Base-by-base conservation (phyloP, 2,329 filamentous ascomycete genomes). In the Colletotrichum filicis region DNA sequence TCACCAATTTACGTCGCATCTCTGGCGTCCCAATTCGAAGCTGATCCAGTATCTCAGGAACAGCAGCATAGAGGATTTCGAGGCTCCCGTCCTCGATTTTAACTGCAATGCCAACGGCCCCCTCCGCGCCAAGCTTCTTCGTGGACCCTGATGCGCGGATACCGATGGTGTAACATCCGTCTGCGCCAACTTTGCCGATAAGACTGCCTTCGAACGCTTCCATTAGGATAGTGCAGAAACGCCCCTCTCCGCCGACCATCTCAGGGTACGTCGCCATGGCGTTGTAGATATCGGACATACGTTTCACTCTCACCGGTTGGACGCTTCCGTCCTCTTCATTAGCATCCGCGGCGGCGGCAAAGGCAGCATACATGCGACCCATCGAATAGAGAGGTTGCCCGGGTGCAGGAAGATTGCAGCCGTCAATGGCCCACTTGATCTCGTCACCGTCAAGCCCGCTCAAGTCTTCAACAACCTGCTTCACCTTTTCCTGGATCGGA, bases 71-170 rank as follows among this genome's bases (percentile, higher is more conserved):
- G 2, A 88, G 77, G 1, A 86, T 81, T 5, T 79, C 79, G 1
- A 84, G 73, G 71, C 80, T 87, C 0, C 87, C 86, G 57, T 88
- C 87, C 67, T 87, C 86, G 8, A 88, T 81, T 74, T 88, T 88
- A 14, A 86, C 82, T 0, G 85, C 80, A 12, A 88, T 84, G 0
- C 85, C 86, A 4, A 88, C 61, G 0, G 81, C 79, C 5, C 82
- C 83, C 1, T 79, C 64, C 0, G 79, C 81, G 0, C 84, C 83
- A 3, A 86, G 77, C 1, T 66, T 74, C n/a, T 67, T 75, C 0
- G 85, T 85, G 24, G 80, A 74, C 30, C 82, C 78, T 1, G 81
- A 83, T 8, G 77, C 79, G n/a, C 82, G 78, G 3, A 88, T 75
- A 0, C 82, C 86, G 8, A 88, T 76, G 0, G 81, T 84, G 74